Evolutionary conservation across 768 basidiomycete genomes (phyloP).

Genomic region (Naganishia antarctica): DNA sequence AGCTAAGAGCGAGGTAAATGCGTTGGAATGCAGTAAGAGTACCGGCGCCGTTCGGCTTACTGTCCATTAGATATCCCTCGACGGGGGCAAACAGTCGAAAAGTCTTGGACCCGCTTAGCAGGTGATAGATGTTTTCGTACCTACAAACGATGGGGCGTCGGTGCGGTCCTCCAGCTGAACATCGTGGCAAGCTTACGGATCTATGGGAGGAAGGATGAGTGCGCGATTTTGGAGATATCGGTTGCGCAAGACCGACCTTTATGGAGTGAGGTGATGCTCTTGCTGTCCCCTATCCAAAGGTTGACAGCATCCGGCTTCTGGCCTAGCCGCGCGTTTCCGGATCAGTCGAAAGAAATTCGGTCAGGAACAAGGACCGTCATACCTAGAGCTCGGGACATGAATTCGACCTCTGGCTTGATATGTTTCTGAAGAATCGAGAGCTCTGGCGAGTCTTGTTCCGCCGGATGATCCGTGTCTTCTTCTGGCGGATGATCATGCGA

Average conservation of each 20-base stretch:
- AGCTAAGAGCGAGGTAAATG: slow-evolving; percentile 50
- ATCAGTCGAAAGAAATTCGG: not conserved
- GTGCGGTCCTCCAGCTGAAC: not conserved
- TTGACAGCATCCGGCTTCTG: slow-evolving; percentile 74
- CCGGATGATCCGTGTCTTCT: slow-evolving; percentile 16
- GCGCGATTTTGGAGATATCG: not conserved
- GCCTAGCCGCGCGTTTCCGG: not conserved
- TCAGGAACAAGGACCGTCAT: slow-evolving; percentile 30
- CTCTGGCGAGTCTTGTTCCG: slow-evolving; percentile 50
- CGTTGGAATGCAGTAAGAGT: not conserved
- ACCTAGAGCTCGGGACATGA: slow-evolving; percentile 78
- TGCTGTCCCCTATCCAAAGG: slow-evolving; percentile 78
- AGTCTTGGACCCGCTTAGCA: slow-evolving; percentile 74
- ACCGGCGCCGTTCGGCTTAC: slow-evolving; percentile 51
- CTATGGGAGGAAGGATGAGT: not conserved
- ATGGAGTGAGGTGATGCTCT: slow-evolving; percentile 78
- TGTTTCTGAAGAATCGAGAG: slow-evolving; percentile 62
- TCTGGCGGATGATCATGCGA: slow-evolving; percentile 50
- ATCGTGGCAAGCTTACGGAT: not conserved
- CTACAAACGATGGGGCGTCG: slow-evolving; percentile 48
- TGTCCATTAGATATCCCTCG: slow-evolving; percentile 77
- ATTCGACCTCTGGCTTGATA: slow-evolving; percentile 64
- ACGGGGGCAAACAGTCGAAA: slow-evolving; percentile 83
- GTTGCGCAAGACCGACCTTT: slow-evolving; percentile 57
- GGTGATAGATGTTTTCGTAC: slow-evolving; percentile 92